Base-by-base conservation (phyloP, 2,329 filamentous ascomycete species). In the Aspergillus sp. region DNA sequence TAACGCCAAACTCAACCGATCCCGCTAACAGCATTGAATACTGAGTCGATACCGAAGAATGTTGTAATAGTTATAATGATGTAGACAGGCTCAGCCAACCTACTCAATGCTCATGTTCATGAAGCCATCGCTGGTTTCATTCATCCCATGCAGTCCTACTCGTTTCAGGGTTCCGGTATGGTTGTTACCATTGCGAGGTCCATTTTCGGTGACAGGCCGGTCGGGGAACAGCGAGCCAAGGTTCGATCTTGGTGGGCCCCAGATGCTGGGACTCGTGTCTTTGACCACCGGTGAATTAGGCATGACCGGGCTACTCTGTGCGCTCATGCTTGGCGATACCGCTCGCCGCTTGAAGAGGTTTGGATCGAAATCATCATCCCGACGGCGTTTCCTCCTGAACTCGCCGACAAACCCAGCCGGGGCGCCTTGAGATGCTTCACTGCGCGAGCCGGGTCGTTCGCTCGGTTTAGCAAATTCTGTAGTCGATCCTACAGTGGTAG, bases 91-190 rank as follows among this genome's bases (percentile, higher is more conserved):
- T 48, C 44, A 25, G 47, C 47, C 47, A 50, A 23, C 23, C 78
- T 80, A 96, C 75, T 97, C 93, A 70, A 97, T 96, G 75, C 91
- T 96, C 90, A 98, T 95, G 70, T 94, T 92, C 89, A 96, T 96
- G 65, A 97, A 83, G 1, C 92, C 91, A 74, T 97, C 94, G 73
- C 92, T 92, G n/a, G 94, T 94, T 76, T 97, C 94, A 17, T 86
- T 90, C 93, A 98, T 97, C 1, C 93, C 92, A 77, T 97, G 93
- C 67, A 96, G 84, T 8, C 92, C 92, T 13, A 96, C 82, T 36
- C 91, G 64, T 81, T 88, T 84, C 30, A 75, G 49, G 23, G 68
- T 65, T n/a, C 71, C 71, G 8, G 71, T 60, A 59, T 75, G 63
- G 67, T 83, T 80, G 44, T 80, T 69, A 68, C 83, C 79, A 54